phyloP scores from a whole-genome alignment of 2,329 filamentous ascomycete genomes.

The Ceratocystis cacaofunesta region DNA sequence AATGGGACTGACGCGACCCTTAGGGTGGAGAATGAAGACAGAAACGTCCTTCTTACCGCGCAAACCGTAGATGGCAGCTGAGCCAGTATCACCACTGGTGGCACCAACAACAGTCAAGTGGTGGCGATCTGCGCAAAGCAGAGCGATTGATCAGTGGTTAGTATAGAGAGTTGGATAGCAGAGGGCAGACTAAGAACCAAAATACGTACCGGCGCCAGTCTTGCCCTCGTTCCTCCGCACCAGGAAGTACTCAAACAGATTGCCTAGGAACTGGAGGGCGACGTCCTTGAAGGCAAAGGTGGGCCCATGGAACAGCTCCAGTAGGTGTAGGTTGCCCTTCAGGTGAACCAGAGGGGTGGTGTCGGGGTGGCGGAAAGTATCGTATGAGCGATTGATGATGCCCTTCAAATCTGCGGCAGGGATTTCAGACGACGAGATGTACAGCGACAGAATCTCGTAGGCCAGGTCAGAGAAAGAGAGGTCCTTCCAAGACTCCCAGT shows the following conservation, averaged over 20 bases:
- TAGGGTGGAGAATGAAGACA: constrained; percentile 86
- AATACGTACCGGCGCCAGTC: constrained; percentile 35
- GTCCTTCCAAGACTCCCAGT: constrained; percentile 63
- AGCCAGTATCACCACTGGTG: constrained; percentile 80
- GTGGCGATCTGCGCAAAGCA: constrained; percentile 41
- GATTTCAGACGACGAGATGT: constrained; percentile 74
- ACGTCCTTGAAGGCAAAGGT: constrained; percentile 95
- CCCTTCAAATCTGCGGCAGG: constrained; percentile 62
- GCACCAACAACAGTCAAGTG: constrained; percentile 78
- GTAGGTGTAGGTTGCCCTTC: constrained; percentile 62
- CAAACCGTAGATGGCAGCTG: constrained; percentile 88
- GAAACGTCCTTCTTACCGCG: constrained; percentile 93
- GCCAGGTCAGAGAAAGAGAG: constrained; percentile 70
- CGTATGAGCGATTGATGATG: constrained; percentile 74
- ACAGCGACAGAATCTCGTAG: constrained; percentile 71
- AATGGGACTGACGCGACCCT: constrained; percentile 77
- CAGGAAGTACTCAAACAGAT: constrained; percentile 83
- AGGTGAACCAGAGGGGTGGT: constrained; percentile 70
- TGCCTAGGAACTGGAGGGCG: constrained; percentile 76
- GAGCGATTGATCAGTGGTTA: constrained; percentile 18
- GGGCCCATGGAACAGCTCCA: constrained; percentile 93
- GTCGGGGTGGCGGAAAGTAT: constrained; percentile 69
- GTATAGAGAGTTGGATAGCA: not conserved
- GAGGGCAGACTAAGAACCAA: not conserved
- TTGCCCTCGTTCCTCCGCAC: constrained; percentile 58